Percentiles rank a stretch among this genome's conserved stretches.
phyloP scores from a whole-genome alignment of 768 basidiomycete species.

The Kwoniella dejecticola region DNA sequence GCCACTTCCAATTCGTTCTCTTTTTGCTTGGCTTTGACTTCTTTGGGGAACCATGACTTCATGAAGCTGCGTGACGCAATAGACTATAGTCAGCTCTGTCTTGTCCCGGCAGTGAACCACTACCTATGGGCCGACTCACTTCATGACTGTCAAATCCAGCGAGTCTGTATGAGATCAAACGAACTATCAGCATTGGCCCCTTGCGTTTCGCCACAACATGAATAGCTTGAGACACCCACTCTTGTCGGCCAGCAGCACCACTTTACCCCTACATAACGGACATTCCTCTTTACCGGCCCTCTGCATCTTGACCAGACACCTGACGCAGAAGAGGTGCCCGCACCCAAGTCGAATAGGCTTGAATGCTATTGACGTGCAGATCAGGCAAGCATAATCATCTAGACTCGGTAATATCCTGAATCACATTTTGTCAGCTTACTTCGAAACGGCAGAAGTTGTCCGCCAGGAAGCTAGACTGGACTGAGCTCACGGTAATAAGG shows the following conservation, averaged over 20 bases:
- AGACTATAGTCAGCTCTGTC: not conserved
- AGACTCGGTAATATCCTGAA: slow-evolving; percentile 49
- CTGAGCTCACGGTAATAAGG: slow-evolving; percentile 64
- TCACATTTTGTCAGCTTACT: not conserved
- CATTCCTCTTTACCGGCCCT: slow-evolving; percentile 72
- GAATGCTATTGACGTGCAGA: slow-evolving; percentile 88
- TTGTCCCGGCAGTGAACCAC: too few species aligned
- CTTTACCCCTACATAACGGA: slow-evolving; percentile 79
- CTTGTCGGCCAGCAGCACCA: slow-evolving; percentile 73
- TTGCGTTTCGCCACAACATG: too few species aligned
- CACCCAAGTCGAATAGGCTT: slow-evolving; percentile 83
- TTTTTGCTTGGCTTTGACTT: slow-evolving; percentile 71
- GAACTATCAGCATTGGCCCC: not conserved
- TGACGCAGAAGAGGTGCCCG: slow-evolving; percentile 63
- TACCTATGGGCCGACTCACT: slow-evolving; percentile 40
- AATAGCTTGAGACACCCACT: slow-evolving; percentile 62
- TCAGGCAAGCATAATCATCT: slow-evolving; percentile 75
- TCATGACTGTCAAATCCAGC: slow-evolving; percentile 52
- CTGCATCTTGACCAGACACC: slow-evolving; percentile 85
- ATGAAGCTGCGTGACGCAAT: slow-evolving; percentile 69
- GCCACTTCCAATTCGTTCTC: slow-evolving; percentile 75
- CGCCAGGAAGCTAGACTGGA: not conserved
- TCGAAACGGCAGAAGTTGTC: not conserved
- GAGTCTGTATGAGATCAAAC: slow-evolving; percentile 26
- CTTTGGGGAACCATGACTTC: slow-evolving; percentile 87